Evolutionary conservation across 306 rosid genomes (phyloP), one percentile per base, ranked within the genome.

Genomic region (Arachis hypogaea): DNA sequence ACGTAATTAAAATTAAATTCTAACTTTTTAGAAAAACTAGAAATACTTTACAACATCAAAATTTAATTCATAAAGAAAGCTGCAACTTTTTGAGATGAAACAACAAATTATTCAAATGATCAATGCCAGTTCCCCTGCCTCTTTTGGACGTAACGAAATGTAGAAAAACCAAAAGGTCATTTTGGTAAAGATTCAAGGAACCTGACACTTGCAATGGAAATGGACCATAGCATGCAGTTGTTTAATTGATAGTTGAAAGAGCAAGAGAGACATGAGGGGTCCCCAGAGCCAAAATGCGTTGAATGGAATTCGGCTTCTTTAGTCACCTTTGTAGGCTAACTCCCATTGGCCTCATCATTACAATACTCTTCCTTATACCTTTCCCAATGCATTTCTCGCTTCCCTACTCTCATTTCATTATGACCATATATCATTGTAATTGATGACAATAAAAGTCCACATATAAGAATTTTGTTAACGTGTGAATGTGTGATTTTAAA

Each of bases 331-430:
- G 41, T 66, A 14, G 60, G 75, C 87, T 55, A 57, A 22, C 71
- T 54, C 63, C 81, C 81, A 68, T 75, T 61, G 51, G 46, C 80
- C 81, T 51, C 64, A 81, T 63, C 80, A 49, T 85, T 78, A 60
- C 73, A 64, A 28, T 44, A 69, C 41, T 83, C 69, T 18, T 77
- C 38, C 9, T 18, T 36, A 9, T 72, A 55, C 11, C 67, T 75
- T 54, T 80, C 70, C 81, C 84, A 72, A 69, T 56, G 71, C 59
- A 65, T 7, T 22, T 60, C 43, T 58, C 70, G 54, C 73, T 54
- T 2, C 38, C 38, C 38, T 33, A 33, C 38, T 33, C 38, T 33
- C 38, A 33, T 33, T 33, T 33, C 38, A 33, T 51, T 50, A 63
- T 46, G 57, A 58, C 30, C 54, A 55, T 77, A 69, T 69, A 52